Evolutionary conservation across 2,329 filamentous ascomycete genomes (phyloP).

Genomic region (Pseudogymnoascus verrucosus): DNA sequence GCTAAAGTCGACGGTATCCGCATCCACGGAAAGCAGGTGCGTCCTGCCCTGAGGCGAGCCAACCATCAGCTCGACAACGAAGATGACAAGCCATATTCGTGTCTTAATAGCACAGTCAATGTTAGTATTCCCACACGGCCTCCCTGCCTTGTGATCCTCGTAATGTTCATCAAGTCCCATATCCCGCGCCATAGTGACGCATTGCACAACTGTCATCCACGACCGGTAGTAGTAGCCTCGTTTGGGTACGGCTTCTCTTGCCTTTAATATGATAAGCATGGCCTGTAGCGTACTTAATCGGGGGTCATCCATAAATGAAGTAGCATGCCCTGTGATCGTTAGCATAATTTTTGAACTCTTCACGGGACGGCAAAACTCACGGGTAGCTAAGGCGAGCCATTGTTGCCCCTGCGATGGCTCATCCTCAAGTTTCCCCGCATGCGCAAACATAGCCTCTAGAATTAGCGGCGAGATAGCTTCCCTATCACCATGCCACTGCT

Average conservation of each 20-base stretch:
- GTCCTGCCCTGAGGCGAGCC: constrained; percentile 87
- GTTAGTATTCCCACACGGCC: constrained; percentile 57
- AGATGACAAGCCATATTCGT: constrained; percentile 81
- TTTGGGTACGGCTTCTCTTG: constrained; percentile 83
- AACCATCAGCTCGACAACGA: constrained; percentile 84
- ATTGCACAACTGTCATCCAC: constrained; percentile 91
- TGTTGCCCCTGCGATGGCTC: constrained; percentile 79
- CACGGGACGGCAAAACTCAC: constrained; percentile 40
- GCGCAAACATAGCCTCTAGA: constrained; percentile 85
- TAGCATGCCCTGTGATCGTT: constrained; percentile 62
- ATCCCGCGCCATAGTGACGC: constrained; percentile 88
- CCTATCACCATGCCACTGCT: constrained; percentile 79
- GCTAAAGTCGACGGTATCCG: constrained; percentile 68
- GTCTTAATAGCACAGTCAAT: constrained; percentile 78
- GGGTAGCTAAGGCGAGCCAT: constrained; percentile 84
- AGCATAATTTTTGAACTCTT: constrained; percentile 20
- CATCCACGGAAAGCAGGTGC: constrained; percentile 61
- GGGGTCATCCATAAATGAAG: constrained; percentile 89
- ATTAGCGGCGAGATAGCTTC: constrained; percentile 83
- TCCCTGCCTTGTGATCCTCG: constrained; percentile 65
- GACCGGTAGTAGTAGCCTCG: constrained; percentile 94
- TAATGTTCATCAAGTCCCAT: constrained; percentile 82
- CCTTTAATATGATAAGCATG: constrained; percentile 78
- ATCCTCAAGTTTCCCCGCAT: constrained; percentile 74
- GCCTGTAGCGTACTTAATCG: constrained; percentile 88